Conservation (phyloP, 371 early-diverging fungal species). For the Saksenaea vasiformis region DNA sequence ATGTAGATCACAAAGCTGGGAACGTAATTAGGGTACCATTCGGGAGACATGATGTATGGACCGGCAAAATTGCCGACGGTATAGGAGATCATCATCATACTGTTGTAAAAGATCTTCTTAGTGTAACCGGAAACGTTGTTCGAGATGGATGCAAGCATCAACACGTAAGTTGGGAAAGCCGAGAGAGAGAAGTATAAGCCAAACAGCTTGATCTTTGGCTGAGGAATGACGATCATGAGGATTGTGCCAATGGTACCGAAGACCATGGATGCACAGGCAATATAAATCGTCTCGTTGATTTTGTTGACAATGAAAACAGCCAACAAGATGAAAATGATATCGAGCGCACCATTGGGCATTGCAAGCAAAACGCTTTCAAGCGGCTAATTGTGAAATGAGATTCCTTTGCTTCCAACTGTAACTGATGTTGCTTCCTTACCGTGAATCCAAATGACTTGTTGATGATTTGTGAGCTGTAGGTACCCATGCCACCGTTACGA, state of each 20-base stretch:
- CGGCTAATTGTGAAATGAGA: slow-evolving; percentile 14
- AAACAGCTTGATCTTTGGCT: slow-evolving; percentile 25
- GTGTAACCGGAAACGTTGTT: slow-evolving; percentile 27
- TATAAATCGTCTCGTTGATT: slow-evolving; percentile 25
- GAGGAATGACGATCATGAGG: slow-evolving; percentile 31
- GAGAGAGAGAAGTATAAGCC: slow-evolving; percentile 32
- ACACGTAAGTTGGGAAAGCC: slow-evolving; percentile 28
- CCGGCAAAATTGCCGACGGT: slow-evolving; percentile 24
- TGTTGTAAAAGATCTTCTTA: slow-evolving; percentile 31
- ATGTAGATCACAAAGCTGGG: slow-evolving; percentile 20
- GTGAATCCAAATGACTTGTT: slow-evolving; percentile 29
- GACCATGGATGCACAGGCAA: slow-evolving; percentile 23
- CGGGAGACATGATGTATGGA: not conserved
- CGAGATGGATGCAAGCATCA: slow-evolving; percentile 21
- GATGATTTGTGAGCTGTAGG: slow-evolving; percentile 17
- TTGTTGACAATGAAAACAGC: slow-evolving; percentile 18
- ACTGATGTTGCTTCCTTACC: slow-evolving; percentile 12
- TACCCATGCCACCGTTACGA: slow-evolving; percentile 42
- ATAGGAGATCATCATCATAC: slow-evolving; percentile 31
- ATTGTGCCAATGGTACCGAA: slow-evolving; percentile 36
- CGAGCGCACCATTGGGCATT: slow-evolving; percentile 26
- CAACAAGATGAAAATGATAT: slow-evolving; percentile 30
- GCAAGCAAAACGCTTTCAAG: slow-evolving; percentile 32
- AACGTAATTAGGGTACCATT: not conserved
- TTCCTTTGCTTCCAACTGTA: too few species aligned